Evolutionary conservation across 495 filamentous ascomycete genomes (phyloP).

Genomic region (Coniosporium apollinis): DNA sequence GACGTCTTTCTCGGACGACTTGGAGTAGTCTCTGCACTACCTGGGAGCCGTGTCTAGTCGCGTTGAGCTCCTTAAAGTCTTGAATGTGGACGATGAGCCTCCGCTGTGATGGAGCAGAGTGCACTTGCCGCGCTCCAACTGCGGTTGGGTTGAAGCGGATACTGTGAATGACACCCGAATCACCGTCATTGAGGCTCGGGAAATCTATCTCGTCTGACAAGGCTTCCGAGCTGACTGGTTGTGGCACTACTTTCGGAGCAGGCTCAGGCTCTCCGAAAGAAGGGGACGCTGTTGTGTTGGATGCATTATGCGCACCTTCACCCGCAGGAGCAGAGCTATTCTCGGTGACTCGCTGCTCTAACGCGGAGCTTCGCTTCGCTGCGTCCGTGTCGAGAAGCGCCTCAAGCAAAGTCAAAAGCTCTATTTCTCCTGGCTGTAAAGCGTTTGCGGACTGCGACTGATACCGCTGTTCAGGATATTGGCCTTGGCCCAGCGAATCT

Average conservation of each 20-base stretch:
- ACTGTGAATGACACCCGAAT: slow-evolving; percentile 2
- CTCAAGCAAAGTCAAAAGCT: slow-evolving; percentile 19
- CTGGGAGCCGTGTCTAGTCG: slow-evolving; percentile 41
- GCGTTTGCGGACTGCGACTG: slow-evolving; percentile 2
- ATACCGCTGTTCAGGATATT: slow-evolving; percentile 3
- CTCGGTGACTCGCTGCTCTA: slow-evolving; percentile 3
- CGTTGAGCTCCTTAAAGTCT: slow-evolving; percentile 60
- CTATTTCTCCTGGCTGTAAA: slow-evolving; percentile 20
- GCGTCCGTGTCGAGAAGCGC: slow-evolving; percentile 9
- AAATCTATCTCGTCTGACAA: slow-evolving; percentile 1
- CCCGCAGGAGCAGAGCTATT: background rate
- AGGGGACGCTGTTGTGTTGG: background rate
- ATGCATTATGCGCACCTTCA: background rate
- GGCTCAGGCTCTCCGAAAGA: background rate
- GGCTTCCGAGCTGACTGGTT: background rate
- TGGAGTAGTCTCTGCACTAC: slow-evolving; percentile 49
- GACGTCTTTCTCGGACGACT: slow-evolving; percentile 51
- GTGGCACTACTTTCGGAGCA: background rate
- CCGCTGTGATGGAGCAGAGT: background rate
- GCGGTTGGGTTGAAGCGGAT: background rate
- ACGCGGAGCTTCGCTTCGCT: slow-evolving; percentile 3
- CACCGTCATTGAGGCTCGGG: slow-evolving; percentile 6
- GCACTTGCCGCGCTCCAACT: background rate
- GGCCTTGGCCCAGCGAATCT: background rate
- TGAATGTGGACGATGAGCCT: slow-evolving; percentile 52